These are phyloP conservation scores for Magnolia changhungtana DNA, from an alignment of 164 flowering plant species.

Conservation along the genomic window DNA sequence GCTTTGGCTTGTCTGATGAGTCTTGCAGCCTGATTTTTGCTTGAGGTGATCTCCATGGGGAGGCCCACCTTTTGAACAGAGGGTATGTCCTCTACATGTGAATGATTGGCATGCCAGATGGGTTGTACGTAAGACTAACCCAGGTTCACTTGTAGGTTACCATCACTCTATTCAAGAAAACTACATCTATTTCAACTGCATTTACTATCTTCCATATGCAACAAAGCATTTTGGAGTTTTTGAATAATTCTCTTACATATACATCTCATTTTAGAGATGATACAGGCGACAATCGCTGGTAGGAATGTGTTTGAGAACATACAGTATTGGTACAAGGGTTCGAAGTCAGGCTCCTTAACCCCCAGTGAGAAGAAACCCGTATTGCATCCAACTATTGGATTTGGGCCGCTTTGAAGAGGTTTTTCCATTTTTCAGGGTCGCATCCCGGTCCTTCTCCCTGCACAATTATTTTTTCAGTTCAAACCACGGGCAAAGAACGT, in stretches of 20 bases:
- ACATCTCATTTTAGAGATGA: neutral
- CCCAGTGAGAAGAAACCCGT: neutral
- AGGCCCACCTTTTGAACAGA: neutral
- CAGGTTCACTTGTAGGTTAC: neutral
- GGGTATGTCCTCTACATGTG: neutral
- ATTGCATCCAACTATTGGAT: constrained; percentile 9
- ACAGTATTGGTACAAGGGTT: neutral
- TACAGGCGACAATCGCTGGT: neutral
- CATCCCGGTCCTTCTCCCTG: constrained; percentile 95
- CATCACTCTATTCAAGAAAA: neutral
- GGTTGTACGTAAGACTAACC: neutral
- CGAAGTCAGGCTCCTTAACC: neutral
- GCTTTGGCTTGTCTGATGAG: neutral
- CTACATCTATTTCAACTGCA: neutral
- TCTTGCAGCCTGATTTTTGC: neutral
- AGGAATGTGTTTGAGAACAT: neutral
- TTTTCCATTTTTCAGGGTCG: constrained; percentile 66
- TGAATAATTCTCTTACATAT: neutral
- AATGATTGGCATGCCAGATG: neutral
- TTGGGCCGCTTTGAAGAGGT: constrained; percentile 61
- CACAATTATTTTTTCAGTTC: constrained; percentile 6
- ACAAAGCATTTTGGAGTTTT: neutral
- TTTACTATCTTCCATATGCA: neutral
- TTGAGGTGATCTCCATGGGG: neutral
- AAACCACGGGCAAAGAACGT: neutral